A percentile compares a stretch with the other conserved stretches of the same genome.
Conservation (phyloP, 2,329 filamentous ascomycete genomes). For the Phyllosticta capitalensis region DNA sequence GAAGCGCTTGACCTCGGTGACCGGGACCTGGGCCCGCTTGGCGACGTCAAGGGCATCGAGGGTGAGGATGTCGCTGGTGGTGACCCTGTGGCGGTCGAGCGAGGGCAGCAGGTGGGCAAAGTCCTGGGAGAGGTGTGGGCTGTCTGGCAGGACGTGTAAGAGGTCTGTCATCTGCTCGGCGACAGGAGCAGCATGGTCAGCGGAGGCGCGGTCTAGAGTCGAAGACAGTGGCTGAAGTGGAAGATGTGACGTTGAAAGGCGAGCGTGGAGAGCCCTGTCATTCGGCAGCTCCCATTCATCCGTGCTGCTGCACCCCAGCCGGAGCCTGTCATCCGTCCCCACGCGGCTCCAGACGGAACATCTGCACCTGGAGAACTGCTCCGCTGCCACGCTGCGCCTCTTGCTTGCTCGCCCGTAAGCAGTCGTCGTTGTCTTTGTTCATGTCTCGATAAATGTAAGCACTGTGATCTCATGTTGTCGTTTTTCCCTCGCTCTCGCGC, state of each 20-base stretch:
- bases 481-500: neutral
- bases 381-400: neutral
- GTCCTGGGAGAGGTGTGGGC: conserved; percentile 55
- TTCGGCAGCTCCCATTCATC: neutral
- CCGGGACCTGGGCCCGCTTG: conserved; percentile 72
- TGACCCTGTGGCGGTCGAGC: conserved; percentile 68
- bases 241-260: neutral
- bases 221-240: too few species aligned
- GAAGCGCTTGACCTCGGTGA: conserved; percentile 69
- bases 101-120: conserved; percentile 68
- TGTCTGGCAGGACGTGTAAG: conserved; percentile 64
- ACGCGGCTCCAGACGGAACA: neutral
- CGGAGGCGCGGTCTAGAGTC: neutral
- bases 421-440: neutral
- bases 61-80: conserved; percentile 74
- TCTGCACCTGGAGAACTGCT: neutral
- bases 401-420: neutral
- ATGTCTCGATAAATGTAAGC: neutral
- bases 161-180: conserved; percentile 69
- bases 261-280: neutral
- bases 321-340: neutral
- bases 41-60: conserved; percentile 75
- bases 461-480: neutral
- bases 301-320: neutral
- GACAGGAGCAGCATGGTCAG: conserved; percentile 1